A percentile compares a stretch with the other conserved stretches of the same genome.
Evolutionary conservation across 495 filamentous ascomycete genomes (phyloP).

Genomic region (Penicillium maclennaniae): DNA sequence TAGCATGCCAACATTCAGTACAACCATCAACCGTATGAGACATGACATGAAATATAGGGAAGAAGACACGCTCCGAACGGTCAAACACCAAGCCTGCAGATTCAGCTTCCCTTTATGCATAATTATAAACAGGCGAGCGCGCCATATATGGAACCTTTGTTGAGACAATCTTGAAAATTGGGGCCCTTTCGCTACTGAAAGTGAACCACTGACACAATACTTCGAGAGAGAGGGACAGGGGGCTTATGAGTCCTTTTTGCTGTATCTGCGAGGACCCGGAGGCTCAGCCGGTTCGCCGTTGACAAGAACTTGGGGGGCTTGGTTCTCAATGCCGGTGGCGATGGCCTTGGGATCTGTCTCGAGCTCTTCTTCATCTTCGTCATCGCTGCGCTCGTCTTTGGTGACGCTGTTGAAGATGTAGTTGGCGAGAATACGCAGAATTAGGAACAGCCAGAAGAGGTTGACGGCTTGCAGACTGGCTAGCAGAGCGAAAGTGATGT

Average conservation of each 20-base stretch:
- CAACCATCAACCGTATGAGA: background rate
- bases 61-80: background rate
- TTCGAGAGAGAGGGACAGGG: background rate
- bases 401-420: conserved; percentile 48
- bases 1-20: background rate
- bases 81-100: conserved; percentile 9
- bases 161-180: background rate
- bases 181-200: background rate
- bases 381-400: conserved; percentile 59
- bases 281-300: conserved; percentile 37
- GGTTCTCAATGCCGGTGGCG: conserved; percentile 34
- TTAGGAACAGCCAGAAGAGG: conserved; percentile 83
- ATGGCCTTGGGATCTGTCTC: conserved; percentile 23
- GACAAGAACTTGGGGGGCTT: conserved; percentile 34
- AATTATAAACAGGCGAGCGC: conserved; percentile 16
- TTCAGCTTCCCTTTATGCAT: conserved; percentile 6
- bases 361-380: conserved; percentile 48
- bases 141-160: conserved; percentile 7
- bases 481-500: conserved; percentile 67
- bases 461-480: conserved; percentile 76
- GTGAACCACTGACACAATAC: background rate
- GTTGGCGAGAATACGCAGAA: conserved; percentile 66
- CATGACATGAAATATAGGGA: background rate
- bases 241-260: conserved; percentile 11
- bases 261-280: conserved; percentile 23